phyloP scores from a whole-genome alignment of 768 basidiomycete genomes.

The Tulasnella sp. region DNA sequence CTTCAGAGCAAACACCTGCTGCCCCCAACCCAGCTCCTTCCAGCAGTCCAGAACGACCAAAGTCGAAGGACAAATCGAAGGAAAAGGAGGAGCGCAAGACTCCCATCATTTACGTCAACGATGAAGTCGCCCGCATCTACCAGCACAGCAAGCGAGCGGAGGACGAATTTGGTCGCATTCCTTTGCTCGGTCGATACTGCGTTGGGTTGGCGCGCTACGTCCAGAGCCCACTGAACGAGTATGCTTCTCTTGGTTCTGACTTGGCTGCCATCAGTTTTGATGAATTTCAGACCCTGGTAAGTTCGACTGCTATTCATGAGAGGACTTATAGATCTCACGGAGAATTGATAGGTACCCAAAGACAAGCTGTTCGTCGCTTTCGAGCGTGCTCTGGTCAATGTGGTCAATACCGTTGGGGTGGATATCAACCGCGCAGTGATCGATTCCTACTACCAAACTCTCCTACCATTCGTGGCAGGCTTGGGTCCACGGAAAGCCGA shows the following conservation, averaged over 20 bases:
- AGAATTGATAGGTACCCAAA: conserved; percentile 58
- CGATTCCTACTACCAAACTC: conserved; percentile 80
- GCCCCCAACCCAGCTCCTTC: background rate
- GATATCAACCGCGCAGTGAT: conserved; percentile 92
- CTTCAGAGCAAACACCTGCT: conserved; percentile 19
- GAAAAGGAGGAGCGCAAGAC: conserved; percentile 40
- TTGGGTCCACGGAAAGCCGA: conserved; percentile 93
- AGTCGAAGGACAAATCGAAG: background rate
- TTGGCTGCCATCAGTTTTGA: conserved; percentile 79
- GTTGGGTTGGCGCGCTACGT: conserved; percentile 88
- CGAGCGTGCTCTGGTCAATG: conserved; percentile 84
- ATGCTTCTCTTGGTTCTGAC: conserved; percentile 81
- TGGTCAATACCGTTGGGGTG: conserved; percentile 88
- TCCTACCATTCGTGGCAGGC: conserved; percentile 88
- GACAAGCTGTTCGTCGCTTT: conserved; percentile 79
- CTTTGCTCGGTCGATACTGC: conserved; percentile 82
- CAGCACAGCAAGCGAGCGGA: conserved; percentile 83
- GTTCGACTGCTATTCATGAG: conserved; percentile 31
- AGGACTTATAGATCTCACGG: conserved; percentile 18
- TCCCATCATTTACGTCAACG: conserved; percentile 77
- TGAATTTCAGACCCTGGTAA: conserved; percentile 79
- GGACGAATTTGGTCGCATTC: conserved; percentile 75
- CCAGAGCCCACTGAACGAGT: conserved; percentile 93
- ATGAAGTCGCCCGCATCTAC: conserved; percentile 91
- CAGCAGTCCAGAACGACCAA: conserved; percentile 17